These are phyloP conservation scores for Tulasnella sp. DNA, from an alignment of 768 basidiomycete genomes.

Conservation along the genomic window DNA sequence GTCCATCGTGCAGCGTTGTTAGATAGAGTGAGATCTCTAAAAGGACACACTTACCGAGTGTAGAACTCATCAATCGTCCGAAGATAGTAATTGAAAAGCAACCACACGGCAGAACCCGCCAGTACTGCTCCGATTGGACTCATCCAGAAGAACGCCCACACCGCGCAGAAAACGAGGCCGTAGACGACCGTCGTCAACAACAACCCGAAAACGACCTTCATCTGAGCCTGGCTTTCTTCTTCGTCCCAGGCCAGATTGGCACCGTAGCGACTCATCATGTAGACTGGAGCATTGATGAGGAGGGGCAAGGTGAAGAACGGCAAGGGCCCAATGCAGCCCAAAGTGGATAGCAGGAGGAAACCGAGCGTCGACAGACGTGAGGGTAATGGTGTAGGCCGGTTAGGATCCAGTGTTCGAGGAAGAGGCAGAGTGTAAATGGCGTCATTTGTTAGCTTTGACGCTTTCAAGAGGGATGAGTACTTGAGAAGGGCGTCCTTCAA, in stretches of 20 bases:
- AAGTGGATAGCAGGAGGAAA: slow-evolving; percentile 65
- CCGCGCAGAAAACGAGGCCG: slow-evolving; percentile 66
- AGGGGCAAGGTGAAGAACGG: slow-evolving; percentile 45
- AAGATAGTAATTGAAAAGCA: slow-evolving; percentile 77
- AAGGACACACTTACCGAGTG: slow-evolving; percentile 44
- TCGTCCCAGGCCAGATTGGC: slow-evolving; percentile 69
- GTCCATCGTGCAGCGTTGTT: slow-evolving; percentile 3
- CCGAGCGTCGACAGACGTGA: slow-evolving; percentile 71
- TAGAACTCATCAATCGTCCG: slow-evolving; percentile 82
- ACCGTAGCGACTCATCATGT: slow-evolving; percentile 66
- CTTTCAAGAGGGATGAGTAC: slow-evolving; percentile 79
- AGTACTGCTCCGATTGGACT: slow-evolving; percentile 61
- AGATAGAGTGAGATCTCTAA: not conserved
- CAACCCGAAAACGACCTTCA: slow-evolving; percentile 79
- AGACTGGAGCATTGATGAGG: slow-evolving; percentile 42
- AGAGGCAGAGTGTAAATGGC: slow-evolving; percentile 76
- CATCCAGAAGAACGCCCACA: slow-evolving; percentile 78
- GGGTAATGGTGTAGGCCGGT: slow-evolving; percentile 47
- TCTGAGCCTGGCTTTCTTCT: slow-evolving; percentile 93
- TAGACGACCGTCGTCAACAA: slow-evolving; percentile 69
- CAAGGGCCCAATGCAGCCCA: slow-evolving; percentile 59
- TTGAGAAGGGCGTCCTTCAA: slow-evolving; percentile 64
- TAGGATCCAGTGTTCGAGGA: slow-evolving; percentile 62
- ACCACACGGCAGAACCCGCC: slow-evolving; percentile 56
- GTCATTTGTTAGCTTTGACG: slow-evolving; percentile 73